phyloP scores from a whole-genome alignment of 495 filamentous ascomycete species.

The Tuber calosporum region DNA sequence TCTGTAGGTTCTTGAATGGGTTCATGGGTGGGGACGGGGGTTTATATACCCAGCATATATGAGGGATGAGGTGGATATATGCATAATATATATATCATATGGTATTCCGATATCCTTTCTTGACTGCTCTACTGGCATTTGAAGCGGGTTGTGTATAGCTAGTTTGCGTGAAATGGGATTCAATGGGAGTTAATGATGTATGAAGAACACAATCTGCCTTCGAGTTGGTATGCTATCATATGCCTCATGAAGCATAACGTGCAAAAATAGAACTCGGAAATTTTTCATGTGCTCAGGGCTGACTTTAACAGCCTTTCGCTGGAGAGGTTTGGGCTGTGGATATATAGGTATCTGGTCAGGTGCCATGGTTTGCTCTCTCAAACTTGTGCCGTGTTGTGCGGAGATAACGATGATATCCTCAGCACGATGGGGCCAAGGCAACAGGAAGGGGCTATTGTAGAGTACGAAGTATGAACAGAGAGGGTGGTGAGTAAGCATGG shows the following conservation, averaged over 20 bases:
- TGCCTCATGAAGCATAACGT: neutral
- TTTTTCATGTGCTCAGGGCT: neutral
- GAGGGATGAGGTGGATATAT: neutral
- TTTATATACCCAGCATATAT: neutral
- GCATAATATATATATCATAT: neutral
- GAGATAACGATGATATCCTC: neutral
- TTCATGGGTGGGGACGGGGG: neutral
- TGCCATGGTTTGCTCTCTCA: neutral
- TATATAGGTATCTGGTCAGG: neutral
- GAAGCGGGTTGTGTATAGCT: neutral
- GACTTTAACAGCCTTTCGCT: neutral
- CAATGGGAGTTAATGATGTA: neutral
- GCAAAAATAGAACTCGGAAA: neutral
- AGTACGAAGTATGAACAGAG: neutral
- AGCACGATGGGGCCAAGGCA: neutral
- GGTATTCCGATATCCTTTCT: neutral
- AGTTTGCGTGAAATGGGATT: neutral
- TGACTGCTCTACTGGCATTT: neutral
- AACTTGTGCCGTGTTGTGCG: neutral
- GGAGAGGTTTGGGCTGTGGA: neutral
- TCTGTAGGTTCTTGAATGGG: neutral
- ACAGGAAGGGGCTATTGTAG: neutral
- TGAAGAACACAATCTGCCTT: neutral
- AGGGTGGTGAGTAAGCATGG: neutral
- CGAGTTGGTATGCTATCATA: neutral